Percentiles rank a stretch among this genome's conserved stretches.
phyloP scores from a whole-genome alignment of 768 basidiomycete genomes.

The Royoungia palumana region DNA sequence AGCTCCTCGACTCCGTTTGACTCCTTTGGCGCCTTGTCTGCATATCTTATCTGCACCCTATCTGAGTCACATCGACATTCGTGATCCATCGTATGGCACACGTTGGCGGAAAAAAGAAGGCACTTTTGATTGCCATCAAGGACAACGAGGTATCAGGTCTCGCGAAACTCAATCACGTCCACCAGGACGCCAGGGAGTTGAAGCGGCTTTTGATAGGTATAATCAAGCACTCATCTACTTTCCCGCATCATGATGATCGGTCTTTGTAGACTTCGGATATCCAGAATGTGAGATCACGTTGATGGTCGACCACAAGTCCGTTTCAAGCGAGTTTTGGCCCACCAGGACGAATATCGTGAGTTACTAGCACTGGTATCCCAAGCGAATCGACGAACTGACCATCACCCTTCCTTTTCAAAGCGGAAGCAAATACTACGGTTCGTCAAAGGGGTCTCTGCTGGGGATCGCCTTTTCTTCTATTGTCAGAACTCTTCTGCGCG shows the following conservation, averaged over 20 bases:
- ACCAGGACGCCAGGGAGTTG: slow-evolving; percentile 16
- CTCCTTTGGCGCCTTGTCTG: background rate
- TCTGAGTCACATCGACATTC: background rate
- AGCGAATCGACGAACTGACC: background rate
- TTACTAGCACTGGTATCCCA: background rate
- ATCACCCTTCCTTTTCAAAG: slow-evolving; percentile 29
- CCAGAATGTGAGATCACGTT: slow-evolving; percentile 37
- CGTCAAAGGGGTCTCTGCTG: slow-evolving; percentile 40
- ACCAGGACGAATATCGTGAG: slow-evolving; percentile 46
- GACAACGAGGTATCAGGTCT: background rate
- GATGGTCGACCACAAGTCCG: slow-evolving; percentile 37
- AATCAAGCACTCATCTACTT: background rate
- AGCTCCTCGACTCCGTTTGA: background rate
- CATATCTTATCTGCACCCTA: slow-evolving; percentile 13
- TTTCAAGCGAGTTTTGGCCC: slow-evolving; percentile 33
- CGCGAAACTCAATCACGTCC: slow-evolving; percentile 5
- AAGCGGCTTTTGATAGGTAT: slow-evolving; percentile 23
- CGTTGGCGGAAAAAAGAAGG: slow-evolving; percentile 12
- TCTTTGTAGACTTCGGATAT: slow-evolving; percentile 39
- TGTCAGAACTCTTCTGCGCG: slow-evolving; percentile 34
- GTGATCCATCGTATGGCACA: slow-evolving; percentile 6
- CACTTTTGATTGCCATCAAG: slow-evolving; percentile 24
- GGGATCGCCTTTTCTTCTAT: slow-evolving; percentile 56
- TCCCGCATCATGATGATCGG: background rate
- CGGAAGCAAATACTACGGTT: slow-evolving; percentile 41